Conservation (phyloP, 345 rosid genomes). For the Linum lewisii region DNA sequence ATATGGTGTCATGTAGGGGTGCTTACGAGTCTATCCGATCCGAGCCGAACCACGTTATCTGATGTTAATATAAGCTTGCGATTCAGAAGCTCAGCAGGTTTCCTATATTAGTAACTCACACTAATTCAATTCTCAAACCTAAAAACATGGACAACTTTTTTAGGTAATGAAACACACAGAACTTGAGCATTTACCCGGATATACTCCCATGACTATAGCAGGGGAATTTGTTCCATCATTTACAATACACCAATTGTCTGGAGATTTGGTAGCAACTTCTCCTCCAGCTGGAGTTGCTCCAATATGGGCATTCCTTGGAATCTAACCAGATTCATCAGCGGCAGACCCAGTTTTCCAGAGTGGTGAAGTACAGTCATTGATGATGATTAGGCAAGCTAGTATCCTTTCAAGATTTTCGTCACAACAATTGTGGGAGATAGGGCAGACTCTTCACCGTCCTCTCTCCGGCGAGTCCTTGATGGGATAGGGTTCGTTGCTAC, state of each 20-base stretch:
- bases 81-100: slow-evolving; percentile 65
- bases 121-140: not conserved
- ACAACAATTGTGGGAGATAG: no score
- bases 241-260: slow-evolving; percentile 72
- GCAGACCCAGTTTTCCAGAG: slow-evolving; percentile 34
- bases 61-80: slow-evolving; percentile 36
- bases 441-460: no score
- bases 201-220: slow-evolving; percentile 81
- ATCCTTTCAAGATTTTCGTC: no score
- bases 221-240: slow-evolving; percentile 69
- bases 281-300: slow-evolving; percentile 65
- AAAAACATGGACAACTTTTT: no score
- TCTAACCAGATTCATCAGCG: slow-evolving; percentile 58
- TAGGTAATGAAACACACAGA: no score
- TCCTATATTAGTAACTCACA: slow-evolving; percentile 35
- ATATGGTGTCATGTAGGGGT: no score
- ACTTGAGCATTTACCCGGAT: slow-evolving; percentile 55
- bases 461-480: no score
- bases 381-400: no score
- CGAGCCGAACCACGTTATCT: slow-evolving; percentile 36
- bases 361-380: not conserved
- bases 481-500: no score
- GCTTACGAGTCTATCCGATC: no score
- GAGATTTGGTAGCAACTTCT: slow-evolving; percentile 53
- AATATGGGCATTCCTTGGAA: slow-evolving; percentile 57